Conservation (phyloP, 352 stramenopile genomes). For the Phytophthora hybrid region DNA sequence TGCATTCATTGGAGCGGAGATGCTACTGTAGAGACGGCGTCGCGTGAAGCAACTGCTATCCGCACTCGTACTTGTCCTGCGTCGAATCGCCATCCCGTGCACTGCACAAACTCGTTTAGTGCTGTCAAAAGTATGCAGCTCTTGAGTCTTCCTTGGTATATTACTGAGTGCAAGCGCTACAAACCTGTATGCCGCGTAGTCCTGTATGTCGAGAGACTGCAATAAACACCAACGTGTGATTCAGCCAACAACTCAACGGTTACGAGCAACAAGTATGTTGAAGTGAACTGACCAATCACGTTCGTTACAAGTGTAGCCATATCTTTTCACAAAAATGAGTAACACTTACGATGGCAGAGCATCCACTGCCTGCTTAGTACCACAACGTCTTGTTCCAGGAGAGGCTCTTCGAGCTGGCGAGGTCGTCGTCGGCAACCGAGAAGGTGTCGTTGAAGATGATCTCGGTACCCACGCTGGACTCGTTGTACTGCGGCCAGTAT, state of each 20-base stretch:
- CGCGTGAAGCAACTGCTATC: too few species aligned
- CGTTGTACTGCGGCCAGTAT: slow-evolving; percentile 42
- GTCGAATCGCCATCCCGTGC: not conserved
- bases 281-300: slow-evolving; percentile 24
- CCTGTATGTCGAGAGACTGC: not conserved
- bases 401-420: slow-evolving; percentile 40
- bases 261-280: slow-evolving; percentile 11
- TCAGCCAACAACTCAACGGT: not conserved
- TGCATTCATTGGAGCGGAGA: too few species aligned
- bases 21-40: too few species aligned
- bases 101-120: not conserved
- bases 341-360: not conserved
- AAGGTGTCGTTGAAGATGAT: slow-evolving; percentile 45
- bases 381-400: slow-evolving; percentile 47
- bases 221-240: too few species aligned
- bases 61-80: not conserved
- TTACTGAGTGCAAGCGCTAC: not conserved
- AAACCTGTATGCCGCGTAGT: not conserved
- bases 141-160: not conserved
- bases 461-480: slow-evolving; percentile 32
- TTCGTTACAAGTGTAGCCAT: slow-evolving; percentile 5
- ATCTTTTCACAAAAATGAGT: not conserved
- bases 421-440: slow-evolving; percentile 33
- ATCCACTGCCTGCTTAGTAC: slow-evolving; percentile 24
- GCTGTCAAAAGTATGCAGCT: not conserved